Evolutionary conservation across 768 basidiomycete genomes (phyloP), one percentile per base, ranked within the genome.

Genomic region (Russula compacta): DNA sequence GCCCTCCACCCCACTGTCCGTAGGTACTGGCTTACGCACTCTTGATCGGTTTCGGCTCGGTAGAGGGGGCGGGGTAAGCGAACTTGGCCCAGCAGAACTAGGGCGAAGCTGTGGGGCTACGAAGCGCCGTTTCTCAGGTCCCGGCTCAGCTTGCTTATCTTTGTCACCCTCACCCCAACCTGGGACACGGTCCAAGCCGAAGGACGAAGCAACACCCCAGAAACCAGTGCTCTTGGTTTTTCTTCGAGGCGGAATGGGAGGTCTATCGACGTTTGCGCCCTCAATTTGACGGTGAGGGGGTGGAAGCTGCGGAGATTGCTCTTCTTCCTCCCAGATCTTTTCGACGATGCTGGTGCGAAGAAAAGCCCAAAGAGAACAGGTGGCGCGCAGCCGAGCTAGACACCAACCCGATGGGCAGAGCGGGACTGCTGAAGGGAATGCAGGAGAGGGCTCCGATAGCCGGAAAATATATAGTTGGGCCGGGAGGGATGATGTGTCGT

Each of bases 291-390:
- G 33, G 52, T 39, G 67, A 0, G 69, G 67, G 1, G 76, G 69
- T 10, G 76, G 75, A 3, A 71, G 65, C 2, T 75, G 46, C 12
- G 12, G 69, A 1, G 73, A 69, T 1, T 52, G 65, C 1, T 79
- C 75, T 59, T 86, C 89, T 64, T 95, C 93, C 58, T 92, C 87
- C 94, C 94, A 97, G 6, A 95, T 76, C 66, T 85, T 87, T 61
- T 93, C 91, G 19, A 95, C 78, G 56, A 97, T 77, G 10, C 87
- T 83, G 0, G 83, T 84, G 24, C 92, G 82, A 53, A 95, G 84
- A 68, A 90, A 95, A 17, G 87, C 83, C 92, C 93, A 97, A 14
- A 95, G 75, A 4, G 86, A 87, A 72, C 92, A 95, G n/a, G 93
- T 92, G 40, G 86, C 79, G 12, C 93, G 83, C 19, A 97, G 77